Conservation (phyloP, 208 protist species). For the Blechomonas ayalai region DNA sequence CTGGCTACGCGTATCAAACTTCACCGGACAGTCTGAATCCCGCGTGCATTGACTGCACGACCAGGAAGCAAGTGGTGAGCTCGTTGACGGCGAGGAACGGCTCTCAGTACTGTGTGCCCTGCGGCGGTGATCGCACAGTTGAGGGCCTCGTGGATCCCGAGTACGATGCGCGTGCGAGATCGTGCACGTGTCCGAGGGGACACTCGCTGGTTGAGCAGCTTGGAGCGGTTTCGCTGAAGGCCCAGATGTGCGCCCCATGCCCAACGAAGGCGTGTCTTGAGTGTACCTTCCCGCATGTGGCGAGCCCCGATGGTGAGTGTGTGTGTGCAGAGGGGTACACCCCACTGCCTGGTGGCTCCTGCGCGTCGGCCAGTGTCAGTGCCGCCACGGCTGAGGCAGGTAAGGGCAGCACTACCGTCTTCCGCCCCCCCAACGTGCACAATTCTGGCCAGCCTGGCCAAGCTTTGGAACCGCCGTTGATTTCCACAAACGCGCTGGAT, state of each 20-base stretch:
- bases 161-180: background rate
- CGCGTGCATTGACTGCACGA: constrained; percentile 7
- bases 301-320: constrained; percentile 20
- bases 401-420: constrained; percentile 5
- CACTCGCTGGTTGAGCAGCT: constrained; percentile 6
- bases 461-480: constrained; percentile 6
- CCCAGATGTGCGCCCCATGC: constrained; percentile 6
- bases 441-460: constrained; percentile 17
- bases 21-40: background rate
- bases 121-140: constrained; percentile 1
- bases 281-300: constrained; percentile 19
- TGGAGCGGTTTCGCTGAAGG: background rate
- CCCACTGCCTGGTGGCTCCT: constrained; percentile 49
- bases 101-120: constrained; percentile 12
- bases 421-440: constrained; percentile 37
- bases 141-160: constrained; percentile 2
- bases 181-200: constrained; percentile 3
- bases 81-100: constrained; percentile 6
- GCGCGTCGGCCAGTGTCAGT: constrained; percentile 24
- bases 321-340: constrained; percentile 31
- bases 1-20: constrained; percentile 1
- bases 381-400: constrained; percentile 8
- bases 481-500: constrained; percentile 22
- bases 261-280: constrained; percentile 14
- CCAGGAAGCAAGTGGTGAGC: constrained; percentile 1